Evolutionary conservation across 306 rosid species (phyloP), one percentile per base, ranked within the genome.

Genomic region (Quercus gilva): DNA sequence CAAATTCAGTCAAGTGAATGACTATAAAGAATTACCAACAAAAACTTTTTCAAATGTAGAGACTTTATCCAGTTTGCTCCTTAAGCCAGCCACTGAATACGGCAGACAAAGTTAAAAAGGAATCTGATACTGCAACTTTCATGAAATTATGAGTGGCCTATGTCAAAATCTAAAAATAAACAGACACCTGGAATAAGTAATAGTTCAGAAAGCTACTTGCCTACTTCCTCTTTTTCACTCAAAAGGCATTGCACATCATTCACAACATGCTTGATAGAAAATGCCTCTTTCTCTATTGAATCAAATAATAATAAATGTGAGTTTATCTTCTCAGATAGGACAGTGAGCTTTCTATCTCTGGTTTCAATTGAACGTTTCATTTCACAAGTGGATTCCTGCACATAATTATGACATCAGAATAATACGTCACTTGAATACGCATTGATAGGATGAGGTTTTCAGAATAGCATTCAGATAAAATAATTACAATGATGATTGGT

Each of bases 201-300:
- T 51, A 73, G 64, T 75, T 75, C 56, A 55, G 82, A 63, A 69
- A 79, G 76, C 72, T 71, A 76, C 92, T 90, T 84, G 85, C 97
- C 95, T 85, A 89, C 58, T 82, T 83, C 90, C 89, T 94, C 97
- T 85, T 82, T 91, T 78, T 91, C 92, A 76, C 55, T 80, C 84
- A 87, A 87, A 61, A 86, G 72, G 73, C 65, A 81, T 72, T 90
- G 91, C 76, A 83, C 94, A 58, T 85, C 78, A 77, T 89, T 93
- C 78, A 89, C 75, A 73, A 78, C 74, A 74, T 89, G 87, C 91
- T 89, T 91, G 85, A 88, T 84, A 61, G 81, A 84, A 76, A 35
- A 74, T 20, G 84, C 91, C 80, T 91, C 98, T 82, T 91, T 91
- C 76, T 87, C 91, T 78, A 89, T 87, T 29, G 95, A 89, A 87